Conservation (phyloP, 2,329 filamentous ascomycete genomes). For the Ophiostoma novo-ulmi region DNA sequence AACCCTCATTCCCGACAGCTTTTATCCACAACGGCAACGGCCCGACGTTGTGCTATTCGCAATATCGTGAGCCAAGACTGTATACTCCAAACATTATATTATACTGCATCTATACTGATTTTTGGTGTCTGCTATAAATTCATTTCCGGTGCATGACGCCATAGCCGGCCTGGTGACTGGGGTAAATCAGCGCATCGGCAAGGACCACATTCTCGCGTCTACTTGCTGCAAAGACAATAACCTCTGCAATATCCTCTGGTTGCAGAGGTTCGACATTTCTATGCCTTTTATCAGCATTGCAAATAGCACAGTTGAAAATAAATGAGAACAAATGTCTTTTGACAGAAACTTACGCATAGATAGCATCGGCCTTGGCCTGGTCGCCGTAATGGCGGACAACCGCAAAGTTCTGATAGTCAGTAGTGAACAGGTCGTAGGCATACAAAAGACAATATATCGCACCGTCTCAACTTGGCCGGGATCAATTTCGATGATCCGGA, state of each 20-base stretch:
- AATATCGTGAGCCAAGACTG: too few relatives aligned
- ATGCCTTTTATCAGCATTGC: conserved; percentile 15
- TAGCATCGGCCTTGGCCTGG: conserved; percentile 80
- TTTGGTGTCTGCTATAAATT: neutral
- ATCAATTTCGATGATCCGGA: conserved; percentile 82
- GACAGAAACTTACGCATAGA: conserved; percentile 65
- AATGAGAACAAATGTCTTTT: neutral
- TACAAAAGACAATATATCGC: neutral
- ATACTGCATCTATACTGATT: too few relatives aligned
- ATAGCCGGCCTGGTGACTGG: conserved; percentile 67
- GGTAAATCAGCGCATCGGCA: conserved; percentile 81
- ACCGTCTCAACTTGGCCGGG: conserved; percentile 88
- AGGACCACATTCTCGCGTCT: conserved; percentile 86
- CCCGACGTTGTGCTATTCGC: neutral
- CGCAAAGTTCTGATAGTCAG: conserved; percentile 57
- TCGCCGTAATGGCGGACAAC: conserved; percentile 88
- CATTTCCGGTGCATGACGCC: neutral
- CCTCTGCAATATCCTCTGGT: conserved; percentile 84
- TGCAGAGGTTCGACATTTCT: conserved; percentile 77
- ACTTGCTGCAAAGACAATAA: conserved; percentile 79
- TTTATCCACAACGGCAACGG: neutral
- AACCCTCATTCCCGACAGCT: neutral
- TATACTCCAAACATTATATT: too few relatives aligned
- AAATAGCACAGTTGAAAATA: too few relatives aligned
- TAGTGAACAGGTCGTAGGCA: too few relatives aligned